These are phyloP conservation scores for Fusarium luffae DNA, from an alignment of 2,329 filamentous ascomycete species.

Conservation along the genomic window DNA sequence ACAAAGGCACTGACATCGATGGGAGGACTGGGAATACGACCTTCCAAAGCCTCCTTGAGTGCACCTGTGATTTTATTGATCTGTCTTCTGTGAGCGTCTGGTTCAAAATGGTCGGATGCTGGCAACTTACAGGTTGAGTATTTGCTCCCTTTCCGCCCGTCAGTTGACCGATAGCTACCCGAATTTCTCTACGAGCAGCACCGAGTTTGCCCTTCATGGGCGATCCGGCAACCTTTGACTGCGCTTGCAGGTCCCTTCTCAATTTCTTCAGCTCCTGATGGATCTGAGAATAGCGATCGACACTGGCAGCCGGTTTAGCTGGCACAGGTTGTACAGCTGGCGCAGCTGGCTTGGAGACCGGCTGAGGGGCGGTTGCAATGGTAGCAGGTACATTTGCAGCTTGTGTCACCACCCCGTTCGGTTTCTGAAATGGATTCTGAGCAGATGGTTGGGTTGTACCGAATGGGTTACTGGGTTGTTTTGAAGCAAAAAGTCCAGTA, in stretches of 20 bases:
- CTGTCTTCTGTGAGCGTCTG: constrained; percentile 42
- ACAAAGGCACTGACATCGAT: constrained; percentile 68
- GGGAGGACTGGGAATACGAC: constrained; percentile 61
- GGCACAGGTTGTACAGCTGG: constrained; percentile 25
- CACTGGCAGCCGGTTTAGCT: constrained; percentile 13
- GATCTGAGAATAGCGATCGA: constrained; percentile 65
- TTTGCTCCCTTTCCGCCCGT: constrained; percentile 74
- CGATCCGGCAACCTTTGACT: constrained; percentile 59
- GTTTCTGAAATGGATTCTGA: constrained; percentile 32
- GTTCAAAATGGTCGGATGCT: not conserved
- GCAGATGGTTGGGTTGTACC: constrained; percentile 26
- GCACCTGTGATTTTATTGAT: constrained; percentile 52
- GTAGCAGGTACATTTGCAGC: constrained; percentile 7
- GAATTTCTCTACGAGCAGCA: constrained; percentile 76
- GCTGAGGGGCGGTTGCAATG: not conserved
- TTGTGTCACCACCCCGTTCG: constrained; percentile 21
- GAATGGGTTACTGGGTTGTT: constrained; percentile 42
- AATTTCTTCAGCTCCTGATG: constrained; percentile 76
- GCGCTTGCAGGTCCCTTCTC: constrained; percentile 70
- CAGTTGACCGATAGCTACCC: constrained; percentile 78
- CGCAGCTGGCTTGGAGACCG: constrained; percentile 20
- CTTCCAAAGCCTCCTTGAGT: constrained; percentile 65
- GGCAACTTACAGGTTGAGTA: constrained; percentile 51
- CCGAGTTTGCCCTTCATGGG: constrained; percentile 74
- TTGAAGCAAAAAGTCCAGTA: constrained; percentile 38